Evolutionary conservation across 202 grass and related monocot species (phyloP), one percentile per base, ranked within the genome.

Genomic region (Cymbopogon flexuosus): DNA sequence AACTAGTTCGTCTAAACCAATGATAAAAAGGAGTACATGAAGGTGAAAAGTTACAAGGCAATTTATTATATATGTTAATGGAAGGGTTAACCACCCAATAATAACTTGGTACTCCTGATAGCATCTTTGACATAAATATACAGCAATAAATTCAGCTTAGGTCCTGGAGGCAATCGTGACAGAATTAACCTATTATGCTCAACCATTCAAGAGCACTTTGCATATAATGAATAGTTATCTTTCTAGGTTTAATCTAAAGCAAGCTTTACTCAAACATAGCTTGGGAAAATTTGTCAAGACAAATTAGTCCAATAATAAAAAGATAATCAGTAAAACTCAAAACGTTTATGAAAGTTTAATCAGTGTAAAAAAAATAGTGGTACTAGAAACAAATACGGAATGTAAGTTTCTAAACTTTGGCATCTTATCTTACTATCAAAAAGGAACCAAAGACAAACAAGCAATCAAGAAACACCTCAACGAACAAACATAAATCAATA

Each of bases 361-460:
- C 41, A 65, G 29, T 35, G 31, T 10, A 52, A 18, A 27, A 67
- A 34, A 49, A 5, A 69, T 15, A 1, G 13, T 45, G 21, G 27
- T 27, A 27, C 27, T 27, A 27, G 27, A 27, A 27, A 12, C 23
- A 77, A 51, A 30, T 65, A 56, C 33, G 64, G 35, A 42, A 37
- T 51, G 36, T 33, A 40, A 31, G 43, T 33, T 65, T 18, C 18
- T 45, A 13, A 73, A 62, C 35, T 49, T 15, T 36, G 51, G 34
- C 66, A 33, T n/a, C 5, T 24, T 79, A 68, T 27, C 27, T 27
- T 27, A 27, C 37, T 60, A 80, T 56, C 34, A 29, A 51, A 80
- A 36, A 35, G 46, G 65, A 57, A 57, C 22, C 12, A 19, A 58
- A 58, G 12, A 81, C 13, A 62, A 75, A 76, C 19, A 86, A 42